Evolutionary conservation across 768 basidiomycete species (phyloP).

Genomic region (Porphyrellus cyaneotinctus): DNA sequence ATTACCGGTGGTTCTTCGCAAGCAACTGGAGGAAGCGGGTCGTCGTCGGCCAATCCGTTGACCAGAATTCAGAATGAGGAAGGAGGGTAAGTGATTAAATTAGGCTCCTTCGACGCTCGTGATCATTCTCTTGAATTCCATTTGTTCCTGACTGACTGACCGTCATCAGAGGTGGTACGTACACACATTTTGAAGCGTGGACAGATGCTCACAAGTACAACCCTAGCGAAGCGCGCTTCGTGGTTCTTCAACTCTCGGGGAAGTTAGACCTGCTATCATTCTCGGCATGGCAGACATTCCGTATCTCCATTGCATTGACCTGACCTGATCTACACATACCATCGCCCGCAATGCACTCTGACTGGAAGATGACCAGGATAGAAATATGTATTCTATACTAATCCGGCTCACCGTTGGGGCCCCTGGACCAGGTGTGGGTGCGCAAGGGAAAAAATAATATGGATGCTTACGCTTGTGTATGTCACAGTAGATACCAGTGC

Average conservation of each 20-base stretch:
- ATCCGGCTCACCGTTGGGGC: slow-evolving; percentile 23
- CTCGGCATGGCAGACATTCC: slow-evolving; percentile 10
- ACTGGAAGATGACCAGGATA: slow-evolving; percentile 9
- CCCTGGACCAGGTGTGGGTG: slow-evolving; percentile 24
- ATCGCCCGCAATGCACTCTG: slow-evolving; percentile 24
- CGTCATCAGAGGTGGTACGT: slow-evolving; percentile 33
- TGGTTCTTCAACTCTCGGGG: slow-evolving; percentile 90
- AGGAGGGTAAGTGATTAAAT: slow-evolving; percentile 47
- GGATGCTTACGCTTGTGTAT: slow-evolving; percentile 21
- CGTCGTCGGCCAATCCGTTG: slow-evolving; percentile 59
- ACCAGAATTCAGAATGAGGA: slow-evolving; percentile 79
- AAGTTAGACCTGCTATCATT: slow-evolving; percentile 25
- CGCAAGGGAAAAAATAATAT: slow-evolving; percentile 18
- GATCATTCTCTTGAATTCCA: slow-evolving; percentile 18
- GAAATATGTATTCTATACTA: slow-evolving; percentile 25
- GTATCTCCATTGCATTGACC: slow-evolving; percentile 16
- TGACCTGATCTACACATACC: slow-evolving; percentile 30
- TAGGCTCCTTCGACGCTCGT: slow-evolving; percentile 10
- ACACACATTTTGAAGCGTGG: slow-evolving; percentile 12
- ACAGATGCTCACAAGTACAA: slow-evolving; percentile 26
- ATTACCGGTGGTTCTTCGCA: slow-evolving; percentile 39
- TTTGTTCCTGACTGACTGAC: slow-evolving; percentile 15
- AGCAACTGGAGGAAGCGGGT: slow-evolving; percentile 38
- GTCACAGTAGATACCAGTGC: slow-evolving; percentile 19
- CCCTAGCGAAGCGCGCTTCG: slow-evolving; percentile 80